Evolutionary conservation across 2,329 filamentous ascomycete genomes (phyloP).

Genomic region (Coccinonectria pachysandricola): DNA sequence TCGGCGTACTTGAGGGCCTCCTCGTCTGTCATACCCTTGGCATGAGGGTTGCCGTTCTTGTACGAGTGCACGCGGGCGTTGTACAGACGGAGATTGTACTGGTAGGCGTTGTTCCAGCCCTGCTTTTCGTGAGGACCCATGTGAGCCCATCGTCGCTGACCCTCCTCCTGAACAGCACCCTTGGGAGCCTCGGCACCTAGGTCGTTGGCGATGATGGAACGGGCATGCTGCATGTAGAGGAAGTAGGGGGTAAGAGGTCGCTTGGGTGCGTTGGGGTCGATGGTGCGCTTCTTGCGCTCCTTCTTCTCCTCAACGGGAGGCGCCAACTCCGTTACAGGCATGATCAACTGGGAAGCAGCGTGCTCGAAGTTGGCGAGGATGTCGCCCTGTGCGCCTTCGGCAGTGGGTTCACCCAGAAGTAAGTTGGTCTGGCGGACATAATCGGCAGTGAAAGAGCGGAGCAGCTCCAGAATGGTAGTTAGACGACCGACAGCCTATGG

Average conservation of each 20-base stretch:
- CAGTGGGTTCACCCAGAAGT: slow-evolving; percentile 56
- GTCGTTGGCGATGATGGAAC: slow-evolving; percentile 70
- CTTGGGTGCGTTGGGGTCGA: slow-evolving; percentile 92
- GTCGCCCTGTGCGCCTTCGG: slow-evolving; percentile 35
- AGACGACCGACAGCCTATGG: slow-evolving; percentile 45
- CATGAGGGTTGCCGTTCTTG: slow-evolving; percentile 47
- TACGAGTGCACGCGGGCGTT: slow-evolving; percentile 56
- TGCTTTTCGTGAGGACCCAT: slow-evolving; percentile 67
- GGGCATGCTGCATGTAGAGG: slow-evolving; percentile 82
- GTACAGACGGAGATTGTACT: slow-evolving; percentile 57
- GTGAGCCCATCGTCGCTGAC: slow-evolving; percentile 73
- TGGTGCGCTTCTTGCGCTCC: slow-evolving; percentile 78
- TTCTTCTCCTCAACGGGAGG: slow-evolving; percentile 59
- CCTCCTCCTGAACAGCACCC: slow-evolving; percentile 79
- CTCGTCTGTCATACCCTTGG: slow-evolving; percentile 51
- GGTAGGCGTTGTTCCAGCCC: slow-evolving; percentile 57
- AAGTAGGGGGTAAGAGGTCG: slow-evolving; percentile 91
- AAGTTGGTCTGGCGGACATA: slow-evolving; percentile 85
- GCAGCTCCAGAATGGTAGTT: slow-evolving; percentile 65
- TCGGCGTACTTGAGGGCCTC: slow-evolving; percentile 53
- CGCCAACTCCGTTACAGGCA: slow-evolving; percentile 27
- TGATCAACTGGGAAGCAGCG: slow-evolving; percentile 37
- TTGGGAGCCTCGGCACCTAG: slow-evolving; percentile 67
- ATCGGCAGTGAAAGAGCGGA: slow-evolving; percentile 69
- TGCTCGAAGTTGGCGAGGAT: slow-evolving; percentile 43